Evolutionary conservation across 1,284 basidiomycete genomes (phyloP), one percentile per base, ranked within the genome.

Genomic region (Austropuccinia psidii): DNA sequence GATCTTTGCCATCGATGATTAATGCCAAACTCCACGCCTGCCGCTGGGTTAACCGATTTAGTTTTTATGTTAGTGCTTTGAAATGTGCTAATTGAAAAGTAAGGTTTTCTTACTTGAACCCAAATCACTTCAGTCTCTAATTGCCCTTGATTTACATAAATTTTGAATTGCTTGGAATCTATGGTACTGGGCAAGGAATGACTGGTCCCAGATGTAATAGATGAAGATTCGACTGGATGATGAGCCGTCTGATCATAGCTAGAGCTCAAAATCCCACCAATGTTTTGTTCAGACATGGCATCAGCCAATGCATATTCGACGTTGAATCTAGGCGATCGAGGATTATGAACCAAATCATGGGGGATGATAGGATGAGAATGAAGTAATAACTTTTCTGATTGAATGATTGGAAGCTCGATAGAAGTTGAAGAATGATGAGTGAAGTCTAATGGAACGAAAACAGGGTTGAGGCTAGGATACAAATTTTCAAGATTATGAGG

Each of bases 301-400:
- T 73, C 69, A 39, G 69, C 69, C 45, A 73, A 43, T 4, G 69
- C 69, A 54, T 50, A 17, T 37, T 73, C 69, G 29, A 73, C 69
- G 24, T 73, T 73, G 29, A 61, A 73, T 17, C 37, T 35, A 5
- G 69, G 21, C 7, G 69, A 73, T 13, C 69, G 45, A n/a, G 69
- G 69, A 41, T 73, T 61, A 45, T 62, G 58, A 17, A 50, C 43
- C 21, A 58, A 73, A 24, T 21, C 4, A 19, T 17, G 24, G 39
- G 8, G 24, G 27, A 58, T 2, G 49, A 21, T 7, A 27, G 43
- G 13, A n/a, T 35, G 50, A 35, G 29, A 5, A 31, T 21, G 19
- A n/a, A 50, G 9, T 8, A 27, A 21, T 50, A 27, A 50, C 19
- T n/a, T 8, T 50, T 27, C 13, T 21, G 17, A 27, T 50, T 27